Conservation (phyloP, 2,329 filamentous ascomycete species). For the Aspergillus sp. region DNA sequence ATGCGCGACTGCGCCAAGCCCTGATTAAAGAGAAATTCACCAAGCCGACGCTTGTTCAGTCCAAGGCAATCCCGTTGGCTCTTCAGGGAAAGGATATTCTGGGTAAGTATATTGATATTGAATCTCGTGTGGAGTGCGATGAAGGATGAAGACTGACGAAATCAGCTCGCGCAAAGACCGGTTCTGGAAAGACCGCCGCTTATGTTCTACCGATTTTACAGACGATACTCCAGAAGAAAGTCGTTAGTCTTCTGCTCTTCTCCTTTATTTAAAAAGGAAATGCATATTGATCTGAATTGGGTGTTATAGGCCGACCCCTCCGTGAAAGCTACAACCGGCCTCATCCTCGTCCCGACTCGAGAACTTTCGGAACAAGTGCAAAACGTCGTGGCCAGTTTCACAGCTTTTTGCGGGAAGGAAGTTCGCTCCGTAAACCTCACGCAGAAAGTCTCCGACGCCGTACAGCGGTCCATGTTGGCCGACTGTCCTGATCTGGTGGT, state of each 20-base stretch:
- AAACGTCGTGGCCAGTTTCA: constrained; percentile 66
- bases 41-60: constrained; percentile 81
- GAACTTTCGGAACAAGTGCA: constrained; percentile 89
- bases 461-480: constrained; percentile 76
- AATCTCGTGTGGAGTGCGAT: background rate
- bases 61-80: constrained; percentile 76
- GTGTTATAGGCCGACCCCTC: constrained; percentile 26
- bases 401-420: constrained; percentile 76
- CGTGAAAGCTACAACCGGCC: constrained; percentile 53
- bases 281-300: constrained; percentile 1
- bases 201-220: constrained; percentile 88
- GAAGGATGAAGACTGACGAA: constrained; percentile 10
- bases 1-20: constrained; percentile 76
- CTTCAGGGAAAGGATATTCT: constrained; percentile 83
- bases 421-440: constrained; percentile 77
- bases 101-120: constrained; percentile 27
- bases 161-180: constrained; percentile 78
- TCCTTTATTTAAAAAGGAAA: background rate
- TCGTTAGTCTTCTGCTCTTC: constrained; percentile 35
- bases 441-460: constrained; percentile 79
- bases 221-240: constrained; percentile 69
- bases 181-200: constrained; percentile 94
- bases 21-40: constrained; percentile 76
- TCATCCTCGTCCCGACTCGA: constrained; percentile 88
- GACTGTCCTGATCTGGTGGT: constrained; percentile 84